Percentiles rank a stretch among this genome's conserved stretches.
Evolutionary conservation across 2,329 filamentous ascomycete species (phyloP).

Genomic region (Cladophialophora exuberans): DNA sequence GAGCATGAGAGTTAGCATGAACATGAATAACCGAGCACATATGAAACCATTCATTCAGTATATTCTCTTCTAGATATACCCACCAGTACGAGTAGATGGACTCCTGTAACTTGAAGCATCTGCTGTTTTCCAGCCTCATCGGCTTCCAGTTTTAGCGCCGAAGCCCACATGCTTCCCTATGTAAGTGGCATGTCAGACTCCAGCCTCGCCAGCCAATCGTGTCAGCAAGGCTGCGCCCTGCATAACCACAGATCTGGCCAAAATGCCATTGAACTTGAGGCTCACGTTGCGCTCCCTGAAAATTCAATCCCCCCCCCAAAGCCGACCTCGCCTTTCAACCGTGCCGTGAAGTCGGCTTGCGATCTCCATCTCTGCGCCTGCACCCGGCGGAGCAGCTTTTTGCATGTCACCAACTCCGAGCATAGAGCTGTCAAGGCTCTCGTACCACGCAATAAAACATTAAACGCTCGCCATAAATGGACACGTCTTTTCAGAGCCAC

Average conservation of each 20-base stretch:
- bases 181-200: background rate
- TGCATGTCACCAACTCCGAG: conserved; percentile 21
- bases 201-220: background rate
- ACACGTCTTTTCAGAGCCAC: conserved; percentile 49
- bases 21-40: too few relatives aligned
- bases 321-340: too few relatives aligned
- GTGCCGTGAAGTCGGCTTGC: background rate
- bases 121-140: conserved; percentile 1
- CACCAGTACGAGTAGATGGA: too few relatives aligned
- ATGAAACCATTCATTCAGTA: too few relatives aligned
- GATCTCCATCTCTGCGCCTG: background rate
- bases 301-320: too few relatives aligned
- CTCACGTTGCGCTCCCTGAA: background rate
- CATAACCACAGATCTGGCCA: conserved; percentile 28
- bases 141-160: conserved; percentile 2
- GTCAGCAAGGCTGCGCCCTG: conserved; percentile 24
- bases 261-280: conserved; percentile 7
- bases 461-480: conserved; percentile 15
- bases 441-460: background rate
- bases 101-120: too few relatives aligned
- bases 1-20: background rate
- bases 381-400: background rate
- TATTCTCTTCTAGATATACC: background rate
- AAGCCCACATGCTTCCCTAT: background rate
- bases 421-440: conserved; percentile 20